These are phyloP conservation scores for Limnanthes douglasii DNA, from an alignment of 345 rosid genomes.

Conservation along the genomic window DNA sequence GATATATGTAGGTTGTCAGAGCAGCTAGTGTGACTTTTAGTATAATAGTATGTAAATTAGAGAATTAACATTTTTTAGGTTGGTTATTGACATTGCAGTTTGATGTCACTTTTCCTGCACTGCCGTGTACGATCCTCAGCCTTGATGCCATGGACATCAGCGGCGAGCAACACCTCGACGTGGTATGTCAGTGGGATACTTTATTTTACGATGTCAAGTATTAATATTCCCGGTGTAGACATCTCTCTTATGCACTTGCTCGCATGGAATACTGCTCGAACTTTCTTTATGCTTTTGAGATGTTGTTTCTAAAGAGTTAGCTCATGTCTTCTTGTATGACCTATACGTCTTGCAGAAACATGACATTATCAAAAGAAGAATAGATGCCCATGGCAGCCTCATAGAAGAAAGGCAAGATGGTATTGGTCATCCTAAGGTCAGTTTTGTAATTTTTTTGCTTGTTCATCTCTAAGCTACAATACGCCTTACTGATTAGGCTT, in stretches of 20 bases:
- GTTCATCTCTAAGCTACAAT: too few relatives aligned
- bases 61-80: neutral
- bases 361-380: slow-evolving; percentile 73
- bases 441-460: too few relatives aligned
- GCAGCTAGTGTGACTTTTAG: too few relatives aligned
- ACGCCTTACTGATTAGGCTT: too few relatives aligned
- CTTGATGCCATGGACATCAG: slow-evolving; percentile 97
- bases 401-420: slow-evolving; percentile 80
- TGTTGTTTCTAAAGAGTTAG: neutral
- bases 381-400: slow-evolving; percentile 60
- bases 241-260: too few relatives aligned
- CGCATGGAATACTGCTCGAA: neutral
- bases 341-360: slow-evolving; percentile 91
- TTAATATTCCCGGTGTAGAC: too few relatives aligned
- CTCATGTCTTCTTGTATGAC: too few relatives aligned
- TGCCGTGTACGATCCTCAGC: slow-evolving; percentile 87
- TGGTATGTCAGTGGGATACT: slow-evolving; percentile 31
- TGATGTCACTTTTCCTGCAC: slow-evolving; percentile 81
- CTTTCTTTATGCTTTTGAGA: neutral
- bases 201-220: too few relatives aligned
- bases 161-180: slow-evolving; percentile 94
- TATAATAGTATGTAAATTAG: too few relatives aligned
- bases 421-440: slow-evolving; percentile 81
- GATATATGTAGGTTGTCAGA: too few relatives aligned
- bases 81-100: slow-evolving; percentile 36